phyloP scores from a whole-genome alignment of 768 basidiomycete species.

The Pleurotus cornucopiae region DNA sequence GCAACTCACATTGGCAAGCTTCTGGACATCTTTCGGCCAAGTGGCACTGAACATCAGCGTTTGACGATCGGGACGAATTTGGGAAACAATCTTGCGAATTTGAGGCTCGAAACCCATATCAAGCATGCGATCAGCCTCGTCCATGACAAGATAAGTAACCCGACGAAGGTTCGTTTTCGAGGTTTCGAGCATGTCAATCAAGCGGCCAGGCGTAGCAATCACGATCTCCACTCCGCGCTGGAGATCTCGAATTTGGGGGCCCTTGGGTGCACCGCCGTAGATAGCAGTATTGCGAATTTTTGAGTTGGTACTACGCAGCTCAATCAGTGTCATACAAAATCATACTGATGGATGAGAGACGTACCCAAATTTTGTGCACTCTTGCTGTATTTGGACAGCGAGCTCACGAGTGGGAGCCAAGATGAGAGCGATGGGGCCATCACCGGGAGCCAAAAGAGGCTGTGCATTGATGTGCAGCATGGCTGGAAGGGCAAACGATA shows the following conservation, averaged over 20 bases:
- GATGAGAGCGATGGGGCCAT: slow-evolving; percentile 96
- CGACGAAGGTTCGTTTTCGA: slow-evolving; percentile 96
- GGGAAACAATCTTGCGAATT: slow-evolving; percentile 95
- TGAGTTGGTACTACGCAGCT: slow-evolving; percentile 64
- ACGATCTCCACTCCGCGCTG: slow-evolving; percentile 97
- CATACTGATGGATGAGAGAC: slow-evolving; percentile 17
- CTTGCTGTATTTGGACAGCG: slow-evolving; percentile 98
- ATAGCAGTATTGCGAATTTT: slow-evolving; percentile 98
- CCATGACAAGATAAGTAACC: slow-evolving; percentile 97
- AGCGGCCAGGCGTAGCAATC: slow-evolving; percentile 99
- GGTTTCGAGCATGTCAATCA: slow-evolving; percentile 98
- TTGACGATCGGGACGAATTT: slow-evolving; percentile 97
- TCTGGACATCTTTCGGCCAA: slow-evolving; percentile 99
- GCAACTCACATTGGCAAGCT: slow-evolving; percentile 74
- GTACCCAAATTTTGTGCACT: slow-evolving; percentile 96
- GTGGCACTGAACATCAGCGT: slow-evolving; percentile 99
- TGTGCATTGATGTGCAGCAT: slow-evolving; percentile 99
- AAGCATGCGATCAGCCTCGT: slow-evolving; percentile 99
- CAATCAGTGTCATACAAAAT: slow-evolving; percentile 4
- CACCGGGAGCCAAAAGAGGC: slow-evolving; percentile 87
- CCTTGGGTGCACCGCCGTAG: slow-evolving; percentile 98
- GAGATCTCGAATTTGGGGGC: slow-evolving; percentile 95
- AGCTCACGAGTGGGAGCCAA: slow-evolving; percentile 97
- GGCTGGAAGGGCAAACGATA: slow-evolving; percentile 95
- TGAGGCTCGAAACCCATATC: slow-evolving; percentile 99